These are phyloP conservation scores for Talaromyces piceae DNA, from an alignment of 2,329 filamentous ascomycete species.

Conservation along the genomic window DNA sequence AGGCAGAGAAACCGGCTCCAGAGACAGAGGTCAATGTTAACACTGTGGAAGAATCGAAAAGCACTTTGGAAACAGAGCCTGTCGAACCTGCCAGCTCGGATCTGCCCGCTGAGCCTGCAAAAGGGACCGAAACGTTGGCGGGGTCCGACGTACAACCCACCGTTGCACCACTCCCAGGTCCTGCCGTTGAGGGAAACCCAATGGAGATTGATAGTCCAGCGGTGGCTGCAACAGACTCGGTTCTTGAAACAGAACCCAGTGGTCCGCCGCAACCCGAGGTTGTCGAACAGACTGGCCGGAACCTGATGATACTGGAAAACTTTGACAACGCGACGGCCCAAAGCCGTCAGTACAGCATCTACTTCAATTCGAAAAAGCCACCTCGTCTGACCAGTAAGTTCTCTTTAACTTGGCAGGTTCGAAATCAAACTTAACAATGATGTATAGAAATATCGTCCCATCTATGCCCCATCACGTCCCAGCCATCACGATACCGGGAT, in stretches of 20 bases:
- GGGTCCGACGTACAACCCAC: background rate
- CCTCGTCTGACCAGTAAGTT: constrained; percentile 40
- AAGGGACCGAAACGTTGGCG: background rate
- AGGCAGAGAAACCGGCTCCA: background rate
- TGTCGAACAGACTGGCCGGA: constrained; percentile 48
- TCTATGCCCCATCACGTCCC: constrained; percentile 75
- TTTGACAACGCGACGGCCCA: constrained; percentile 51
- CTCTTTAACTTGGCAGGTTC: background rate
- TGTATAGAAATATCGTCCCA: constrained; percentile 38
- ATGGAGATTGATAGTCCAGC: constrained; percentile 14
- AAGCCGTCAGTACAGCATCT: constrained; percentile 47
- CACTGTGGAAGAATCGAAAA: background rate
- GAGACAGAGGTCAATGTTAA: no score
- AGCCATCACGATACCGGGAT: constrained; percentile 75
- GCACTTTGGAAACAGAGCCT: background rate
- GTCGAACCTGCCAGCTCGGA: background rate
- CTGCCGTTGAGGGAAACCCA: constrained; percentile 1
- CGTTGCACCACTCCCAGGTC: background rate
- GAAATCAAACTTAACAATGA: constrained; percentile 8
- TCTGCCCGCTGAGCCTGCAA: background rate
- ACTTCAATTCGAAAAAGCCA: constrained; percentile 47
- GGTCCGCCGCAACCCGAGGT: constrained; percentile 26
- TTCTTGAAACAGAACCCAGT: background rate
- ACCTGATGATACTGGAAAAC: constrained; percentile 52
- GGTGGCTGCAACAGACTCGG: background rate